Base-by-base conservation (phyloP, 768 basidiomycete genomes). In the Pisolithus orientalis region DNA sequence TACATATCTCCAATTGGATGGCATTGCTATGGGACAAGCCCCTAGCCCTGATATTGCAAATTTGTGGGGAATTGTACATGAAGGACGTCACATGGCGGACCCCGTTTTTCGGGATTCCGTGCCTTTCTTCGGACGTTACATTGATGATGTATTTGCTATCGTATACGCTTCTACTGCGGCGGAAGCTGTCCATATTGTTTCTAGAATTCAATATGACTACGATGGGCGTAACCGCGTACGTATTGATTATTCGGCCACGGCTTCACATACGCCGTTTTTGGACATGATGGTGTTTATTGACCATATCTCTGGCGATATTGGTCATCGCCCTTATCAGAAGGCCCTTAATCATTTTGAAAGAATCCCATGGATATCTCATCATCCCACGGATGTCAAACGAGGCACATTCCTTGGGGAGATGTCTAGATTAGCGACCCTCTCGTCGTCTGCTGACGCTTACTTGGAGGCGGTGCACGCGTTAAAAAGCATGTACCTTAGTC, bases 1-100 rank as follows among this genome's bases (percentile, higher is more conserved):
- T n/a, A n/a, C n/a, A n/a, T n/a, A n/a, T n/a, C n/a, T n/a, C n/a
- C n/a, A n/a, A n/a, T n/a, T n/a, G n/a, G n/a, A n/a, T n/a, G n/a
- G n/a, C n/a, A n/a, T n/a, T n/a, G n/a, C n/a, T n/a, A n/a, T n/a
- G n/a, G n/a, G n/a, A n/a, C n/a, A n/a, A n/a, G n/a, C n/a, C n/a
- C n/a, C n/a, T n/a, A n/a, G n/a, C n/a, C 69, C 69, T 0, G 68
- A 70, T 39, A 44, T 71, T 4, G 68, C 69, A 4, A 67, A 70
- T 47, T 49, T 69, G 2, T 70, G 50, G 45, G 69, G 66, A n/a
- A 1, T 54, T 32, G 17, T 56, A 42, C 17, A 6, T 39, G 9
- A 17, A 69, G 47, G 10, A 39, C 11, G 6, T 50, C 60, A 13
- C 11, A 48, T 11, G 24, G 2, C 21, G 24, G 21, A 16, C 5